Evolutionary conservation across 495 filamentous ascomycete species (phyloP).

Genomic region (Hypoxylon crocopeplum): DNA sequence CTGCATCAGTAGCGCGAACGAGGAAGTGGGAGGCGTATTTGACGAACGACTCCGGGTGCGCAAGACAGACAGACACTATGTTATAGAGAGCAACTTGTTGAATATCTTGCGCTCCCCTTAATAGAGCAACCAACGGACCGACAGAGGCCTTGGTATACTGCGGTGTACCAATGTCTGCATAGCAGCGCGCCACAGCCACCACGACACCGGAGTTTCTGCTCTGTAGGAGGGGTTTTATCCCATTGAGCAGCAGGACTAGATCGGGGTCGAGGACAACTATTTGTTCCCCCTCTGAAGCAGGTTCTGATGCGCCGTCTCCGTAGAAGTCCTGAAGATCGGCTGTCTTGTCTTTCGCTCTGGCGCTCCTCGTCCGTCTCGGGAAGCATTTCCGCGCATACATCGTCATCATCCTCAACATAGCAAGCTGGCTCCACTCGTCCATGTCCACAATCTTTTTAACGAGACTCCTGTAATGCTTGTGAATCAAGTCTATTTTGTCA

Average conservation of each 20-base stretch:
- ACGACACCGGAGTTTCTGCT: conserved; percentile 93
- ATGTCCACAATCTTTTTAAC: conserved; percentile 94
- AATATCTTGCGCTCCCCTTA: conserved; percentile 84
- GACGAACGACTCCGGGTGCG: conserved; percentile 75
- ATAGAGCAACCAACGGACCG: conserved; percentile 83
- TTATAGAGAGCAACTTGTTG: conserved; percentile 90
- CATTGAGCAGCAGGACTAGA: conserved; percentile 79
- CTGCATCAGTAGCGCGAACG: conserved; percentile 78
- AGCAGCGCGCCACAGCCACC: conserved; percentile 83
- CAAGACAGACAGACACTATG: conserved; percentile 85
- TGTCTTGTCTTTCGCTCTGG: conserved; percentile 44
- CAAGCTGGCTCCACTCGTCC: conserved; percentile 97
- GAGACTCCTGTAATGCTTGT: conserved; percentile 83
- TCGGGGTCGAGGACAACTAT: conserved; percentile 76
- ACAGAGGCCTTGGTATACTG: conserved; percentile 74
- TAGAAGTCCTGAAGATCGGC: conserved; percentile 75
- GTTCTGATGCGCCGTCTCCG: conserved; percentile 57
- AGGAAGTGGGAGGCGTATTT: conserved; percentile 88
- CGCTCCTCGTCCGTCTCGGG: conserved; percentile 69
- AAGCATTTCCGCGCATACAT: conserved; percentile 89
- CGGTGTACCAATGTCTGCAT: conserved; percentile 78
- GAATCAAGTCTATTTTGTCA: conserved; percentile 82
- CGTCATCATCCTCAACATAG: conserved; percentile 79
- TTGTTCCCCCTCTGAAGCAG: conserved; percentile 60
- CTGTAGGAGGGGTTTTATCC: conserved; percentile 82